Conservation (phyloP, 805 yeast genomes). For the Pichia gijzeniarum region DNA sequence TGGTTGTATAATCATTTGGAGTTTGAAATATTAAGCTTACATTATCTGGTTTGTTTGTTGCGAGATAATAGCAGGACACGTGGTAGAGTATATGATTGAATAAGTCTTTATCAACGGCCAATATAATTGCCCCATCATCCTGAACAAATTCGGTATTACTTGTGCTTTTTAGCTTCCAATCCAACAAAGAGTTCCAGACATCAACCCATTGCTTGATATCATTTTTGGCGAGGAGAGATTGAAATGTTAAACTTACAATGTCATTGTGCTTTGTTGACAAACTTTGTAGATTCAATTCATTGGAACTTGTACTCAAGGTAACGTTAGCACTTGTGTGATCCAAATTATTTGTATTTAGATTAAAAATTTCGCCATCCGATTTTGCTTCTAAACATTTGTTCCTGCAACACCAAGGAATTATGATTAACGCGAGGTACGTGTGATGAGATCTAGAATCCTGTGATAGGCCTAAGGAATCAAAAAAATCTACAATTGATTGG, state of each 20-base stretch:
- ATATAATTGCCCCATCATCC: conserved; percentile 8
- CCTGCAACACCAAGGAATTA: conserved; percentile 8
- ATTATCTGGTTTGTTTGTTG: conserved; percentile 7
- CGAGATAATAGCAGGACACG: conserved; percentile 6
- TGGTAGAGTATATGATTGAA: conserved; percentile 7
- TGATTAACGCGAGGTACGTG: neutral
- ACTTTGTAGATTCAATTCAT: no score
- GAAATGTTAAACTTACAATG: conserved; percentile 1
- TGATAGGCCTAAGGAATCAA: conserved; percentile 31
- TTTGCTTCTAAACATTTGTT: neutral
- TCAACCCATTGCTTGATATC: conserved; percentile 32
- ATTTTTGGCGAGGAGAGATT: conserved; percentile 21
- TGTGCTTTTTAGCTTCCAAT: conserved; percentile 4
- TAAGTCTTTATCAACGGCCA: conserved; percentile 9
- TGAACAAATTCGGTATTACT: conserved; percentile 8
- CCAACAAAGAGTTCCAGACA: conserved; percentile 30
- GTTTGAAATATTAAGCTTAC: conserved; percentile 7
- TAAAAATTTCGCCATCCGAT: neutral
- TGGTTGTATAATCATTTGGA: conserved; percentile 7
- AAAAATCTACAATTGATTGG: conserved; percentile 31
- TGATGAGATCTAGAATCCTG: conserved; percentile 3
- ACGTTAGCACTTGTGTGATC: no score
- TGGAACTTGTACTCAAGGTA: no score
- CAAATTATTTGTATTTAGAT: no score
- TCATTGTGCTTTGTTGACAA: neutral